Evolutionary conservation across 257 asterid species (phyloP).

Genomic region (Salvia hispanica): DNA sequence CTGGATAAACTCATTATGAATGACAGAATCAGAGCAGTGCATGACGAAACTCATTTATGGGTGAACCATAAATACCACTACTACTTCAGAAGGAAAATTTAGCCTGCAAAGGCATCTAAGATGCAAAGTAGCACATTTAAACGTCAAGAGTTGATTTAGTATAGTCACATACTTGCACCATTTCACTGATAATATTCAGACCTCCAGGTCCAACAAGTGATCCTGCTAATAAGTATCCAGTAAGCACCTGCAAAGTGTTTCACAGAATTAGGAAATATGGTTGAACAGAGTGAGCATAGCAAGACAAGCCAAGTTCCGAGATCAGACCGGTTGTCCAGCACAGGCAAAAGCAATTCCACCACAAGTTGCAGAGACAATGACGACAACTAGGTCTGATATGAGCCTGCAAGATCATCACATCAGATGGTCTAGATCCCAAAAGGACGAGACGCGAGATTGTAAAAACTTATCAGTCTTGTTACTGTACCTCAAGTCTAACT

Average conservation of each 20-base stretch:
- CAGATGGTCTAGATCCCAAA: conserved; percentile 27
- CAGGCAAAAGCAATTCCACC: conserved; percentile 99
- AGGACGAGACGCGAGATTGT: conserved; percentile 23
- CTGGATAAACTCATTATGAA: conserved; percentile 41
- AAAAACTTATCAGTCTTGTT: conserved; percentile 23
- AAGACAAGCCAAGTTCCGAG: conserved; percentile 34
- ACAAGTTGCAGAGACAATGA: conserved; percentile 97
- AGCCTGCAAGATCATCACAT: conserved; percentile 57
- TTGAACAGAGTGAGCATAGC: conserved; percentile 4
- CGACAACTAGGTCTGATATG: conserved; percentile 96
- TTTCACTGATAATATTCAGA: conserved; percentile 84
- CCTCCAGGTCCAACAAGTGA: conserved; percentile 99
- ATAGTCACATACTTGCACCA: conserved; percentile 86
- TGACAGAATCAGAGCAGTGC: conserved; percentile 10
- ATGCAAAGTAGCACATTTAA: conserved; percentile 24
- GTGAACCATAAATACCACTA: neutral
- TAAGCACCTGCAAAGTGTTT: conserved; percentile 68
- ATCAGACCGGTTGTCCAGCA: conserved; percentile 98
- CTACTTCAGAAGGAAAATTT: neutral
- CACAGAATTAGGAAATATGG: conserved; percentile 28
- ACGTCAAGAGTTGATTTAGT: conserved; percentile 1
- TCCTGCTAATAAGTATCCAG: conserved; percentile 98
- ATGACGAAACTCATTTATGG: neutral
- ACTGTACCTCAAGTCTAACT: conserved; percentile 86
- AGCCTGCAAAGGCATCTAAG: conserved; percentile 6